Percentiles rank a stretch among this genome's conserved stretches.
Evolutionary conservation across 2,329 filamentous ascomycete species (phyloP).

Genomic region (Pseudofabraea citricarpa): DNA sequence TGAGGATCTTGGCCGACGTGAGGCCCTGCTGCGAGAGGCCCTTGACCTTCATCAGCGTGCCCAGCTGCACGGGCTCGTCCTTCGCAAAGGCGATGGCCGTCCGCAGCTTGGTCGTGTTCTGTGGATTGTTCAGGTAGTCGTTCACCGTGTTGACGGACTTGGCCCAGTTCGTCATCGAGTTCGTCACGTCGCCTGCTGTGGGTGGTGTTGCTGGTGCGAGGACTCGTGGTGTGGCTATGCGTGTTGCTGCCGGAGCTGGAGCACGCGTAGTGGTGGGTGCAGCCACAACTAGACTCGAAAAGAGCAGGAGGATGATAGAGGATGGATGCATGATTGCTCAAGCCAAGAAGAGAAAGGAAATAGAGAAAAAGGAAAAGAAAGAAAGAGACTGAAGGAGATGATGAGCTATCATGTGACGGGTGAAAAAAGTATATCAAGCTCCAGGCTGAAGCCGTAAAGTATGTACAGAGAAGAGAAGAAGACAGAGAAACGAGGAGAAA

Average conservation of each 20-base stretch:
- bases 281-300: background rate
- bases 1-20: conserved; percentile 12
- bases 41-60: conserved; percentile 11
- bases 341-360: background rate
- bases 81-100: conserved; percentile 13
- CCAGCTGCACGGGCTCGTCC: conserved; percentile 13
- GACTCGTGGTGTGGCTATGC: conserved; percentile 1
- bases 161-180: conserved; percentile 13
- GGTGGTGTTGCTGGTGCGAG: conserved; percentile 12
- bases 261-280: background rate
- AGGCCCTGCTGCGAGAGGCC: conserved; percentile 6
- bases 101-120: conserved; percentile 8
- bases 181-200: conserved; percentile 10
- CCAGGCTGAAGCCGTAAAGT: background rate
- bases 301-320: conserved; percentile 3
- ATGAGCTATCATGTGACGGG: background rate
- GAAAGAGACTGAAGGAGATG: background rate
- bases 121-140: conserved; percentile 11
- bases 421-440: background rate
- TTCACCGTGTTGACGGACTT: conserved; percentile 14
- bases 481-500: too few relatives aligned
- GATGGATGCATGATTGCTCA: conserved; percentile 6
- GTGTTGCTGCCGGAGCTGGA: conserved; percentile 2
- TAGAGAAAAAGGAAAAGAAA: background rate
- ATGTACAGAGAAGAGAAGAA: background rate